Evolutionary conservation across 164 flowering plant genomes (phyloP).

Genomic region (Umbellularia californica): DNA sequence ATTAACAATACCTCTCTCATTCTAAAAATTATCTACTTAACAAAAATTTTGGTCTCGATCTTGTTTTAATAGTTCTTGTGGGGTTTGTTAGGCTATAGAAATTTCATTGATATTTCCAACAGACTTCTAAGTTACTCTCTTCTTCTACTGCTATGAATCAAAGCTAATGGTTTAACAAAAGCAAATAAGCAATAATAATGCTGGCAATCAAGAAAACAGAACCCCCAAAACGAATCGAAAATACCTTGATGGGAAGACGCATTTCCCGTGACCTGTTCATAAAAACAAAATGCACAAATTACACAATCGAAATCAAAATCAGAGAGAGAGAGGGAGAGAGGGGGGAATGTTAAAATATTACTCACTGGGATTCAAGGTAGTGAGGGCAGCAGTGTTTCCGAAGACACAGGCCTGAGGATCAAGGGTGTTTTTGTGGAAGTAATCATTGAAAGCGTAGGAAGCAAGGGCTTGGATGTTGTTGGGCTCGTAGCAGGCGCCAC

Average conservation of each 20-base stretch:
- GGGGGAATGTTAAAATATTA: background rate
- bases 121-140: no score
- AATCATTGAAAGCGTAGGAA: slow-evolving; percentile 78
- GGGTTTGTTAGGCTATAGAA: no score
- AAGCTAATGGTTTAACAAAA: no score
- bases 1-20: no score
- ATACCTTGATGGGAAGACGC: slow-evolving; percentile 73
- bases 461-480: slow-evolving; percentile 49
- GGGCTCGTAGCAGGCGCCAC: slow-evolving; percentile 60
- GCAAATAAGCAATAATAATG: no score
- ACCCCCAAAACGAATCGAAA: background rate
- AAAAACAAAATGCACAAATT: background rate
- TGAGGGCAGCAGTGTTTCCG: slow-evolving; percentile 55
- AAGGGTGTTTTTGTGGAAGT: slow-evolving; percentile 45
- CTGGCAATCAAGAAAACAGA: no score
- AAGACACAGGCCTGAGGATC: slow-evolving; percentile 52
- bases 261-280: slow-evolving; percentile 56
- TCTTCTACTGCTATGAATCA: no score
- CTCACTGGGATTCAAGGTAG: slow-evolving; percentile 69
- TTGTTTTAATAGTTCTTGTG: no score
- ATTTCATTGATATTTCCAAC: no score
- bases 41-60: no score
- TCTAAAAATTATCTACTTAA: no score
- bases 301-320: background rate
- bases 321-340: background rate